Evolutionary conservation across 2,329 filamentous ascomycete species (phyloP), one percentile per base, ranked within the genome.

Genomic region (Ilyonectria robusta): DNA sequence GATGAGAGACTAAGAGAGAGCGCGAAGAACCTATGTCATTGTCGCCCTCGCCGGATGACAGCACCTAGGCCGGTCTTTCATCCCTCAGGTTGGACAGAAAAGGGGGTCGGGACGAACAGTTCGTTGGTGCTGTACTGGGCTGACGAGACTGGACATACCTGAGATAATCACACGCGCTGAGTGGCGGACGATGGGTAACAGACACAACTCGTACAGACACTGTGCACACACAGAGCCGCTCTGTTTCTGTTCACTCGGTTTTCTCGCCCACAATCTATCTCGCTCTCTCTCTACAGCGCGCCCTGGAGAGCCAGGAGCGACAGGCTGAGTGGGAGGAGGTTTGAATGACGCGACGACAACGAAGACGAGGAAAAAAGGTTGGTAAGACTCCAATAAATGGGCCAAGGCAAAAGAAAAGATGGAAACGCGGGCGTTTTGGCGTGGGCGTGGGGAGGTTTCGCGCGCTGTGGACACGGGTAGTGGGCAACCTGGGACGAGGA

Each of bases 221-320:
- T 46, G 65, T 64, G 56, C 61, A 46, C 66, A 8, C 2, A 13
- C 21, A 50, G 26, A 50, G 21, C 23, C 15, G 50, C 5, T 53
- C 19, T 53, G 31, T 6, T 31, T 59, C 13, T 47, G 55, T 47
- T n/a, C 57, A 47, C 37, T 47, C 47, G 15, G 17, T 50, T 59
- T 59, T 58, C 50, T 64, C 51, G n/a, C 48, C 31, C 60, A 47
- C 50, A 44, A 44, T 62, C 51, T 63, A 42, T 58, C 59, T 61
- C 59, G n/a, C 61, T 69, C 72, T 72, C 73, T 75, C 72, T 62
- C 73, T 48, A 47, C 74, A 76, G 72, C 74, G 71, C 74, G 70
- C 65, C 74, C 74, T 75, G 72, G 74, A 57, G 47, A 66, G 62
- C 74, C 74, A 76, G 71, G 69, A 74, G 70, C 72, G 72, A 69